Conservation (phyloP, 306 rosid genomes). For the Nissolia schottii region DNA sequence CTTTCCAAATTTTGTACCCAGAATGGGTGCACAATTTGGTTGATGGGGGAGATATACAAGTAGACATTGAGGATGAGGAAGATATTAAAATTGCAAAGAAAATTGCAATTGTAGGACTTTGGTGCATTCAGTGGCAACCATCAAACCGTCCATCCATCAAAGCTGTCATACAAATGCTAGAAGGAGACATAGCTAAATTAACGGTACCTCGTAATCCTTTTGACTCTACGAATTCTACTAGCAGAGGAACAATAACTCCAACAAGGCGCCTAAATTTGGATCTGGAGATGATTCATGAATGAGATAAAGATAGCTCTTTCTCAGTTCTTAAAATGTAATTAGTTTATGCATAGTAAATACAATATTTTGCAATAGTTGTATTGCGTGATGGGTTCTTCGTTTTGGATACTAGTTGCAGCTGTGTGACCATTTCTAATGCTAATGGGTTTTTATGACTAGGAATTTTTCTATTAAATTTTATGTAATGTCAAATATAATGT, state of each 20-base stretch:
- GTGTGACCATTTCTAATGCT: too few species aligned
- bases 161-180: background rate
- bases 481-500: too few species aligned
- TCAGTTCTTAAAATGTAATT: too few species aligned
- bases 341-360: too few species aligned
- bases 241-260: background rate
- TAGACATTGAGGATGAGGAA: background rate
- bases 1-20: background rate
- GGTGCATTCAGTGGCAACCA: background rate
- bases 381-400: too few species aligned
- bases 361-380: too few species aligned
- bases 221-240: background rate
- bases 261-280: background rate
- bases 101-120: background rate
- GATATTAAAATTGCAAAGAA: background rate
- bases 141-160: background rate
- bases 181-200: background rate
- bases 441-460: too few species aligned
- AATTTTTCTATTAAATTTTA: too few species aligned
- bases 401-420: too few species aligned
- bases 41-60: background rate
- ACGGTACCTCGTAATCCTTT: background rate
- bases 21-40: background rate
- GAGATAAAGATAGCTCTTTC: too few species aligned
- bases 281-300: background rate